Percentiles rank a stretch among this genome's conserved stretches.
Evolutionary conservation across 2,329 filamentous ascomycete species (phyloP).

Genomic region (Ascochyta clinopodiicola): DNA sequence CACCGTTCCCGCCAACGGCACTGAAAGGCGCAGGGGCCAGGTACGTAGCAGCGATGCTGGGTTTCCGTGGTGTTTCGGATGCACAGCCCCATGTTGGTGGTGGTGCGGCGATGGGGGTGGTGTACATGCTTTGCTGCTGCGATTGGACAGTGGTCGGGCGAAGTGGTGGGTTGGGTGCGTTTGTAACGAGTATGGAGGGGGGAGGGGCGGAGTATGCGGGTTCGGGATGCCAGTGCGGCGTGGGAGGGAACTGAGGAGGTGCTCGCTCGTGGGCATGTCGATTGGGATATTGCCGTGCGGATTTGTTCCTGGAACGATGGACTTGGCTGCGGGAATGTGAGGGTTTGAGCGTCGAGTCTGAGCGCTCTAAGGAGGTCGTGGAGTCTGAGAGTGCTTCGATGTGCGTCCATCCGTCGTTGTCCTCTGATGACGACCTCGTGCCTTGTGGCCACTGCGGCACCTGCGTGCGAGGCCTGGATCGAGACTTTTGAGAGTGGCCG

Average conservation of each 20-base stretch:
- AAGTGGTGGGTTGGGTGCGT: slow-evolving; percentile 7
- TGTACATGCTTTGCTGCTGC: neutral
- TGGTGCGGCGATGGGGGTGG: neutral
- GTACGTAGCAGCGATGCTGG: slow-evolving; percentile 1
- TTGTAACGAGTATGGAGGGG: slow-evolving; percentile 12
- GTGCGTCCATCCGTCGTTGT: slow-evolving; percentile 14
- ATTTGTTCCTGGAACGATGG: neutral
- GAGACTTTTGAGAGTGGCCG: neutral
- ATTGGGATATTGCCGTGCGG: neutral
- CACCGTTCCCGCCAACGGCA: neutral
- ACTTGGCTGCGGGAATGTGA: slow-evolving; percentile 16
- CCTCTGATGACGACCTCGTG: slow-evolving; percentile 9
- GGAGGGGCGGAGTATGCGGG: neutral
- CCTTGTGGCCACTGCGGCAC: neutral
- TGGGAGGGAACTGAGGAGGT: neutral
- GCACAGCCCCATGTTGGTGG: slow-evolving; percentile 15
- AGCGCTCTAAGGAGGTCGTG: slow-evolving; percentile 11
- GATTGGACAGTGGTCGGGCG: neutral
- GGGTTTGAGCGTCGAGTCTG: slow-evolving; percentile 20
- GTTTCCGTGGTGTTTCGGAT: neutral
- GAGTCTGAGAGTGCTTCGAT: slow-evolving; percentile 14
- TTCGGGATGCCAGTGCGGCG: neutral
- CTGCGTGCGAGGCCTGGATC: neutral
- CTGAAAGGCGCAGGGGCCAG: slow-evolving; percentile 18
- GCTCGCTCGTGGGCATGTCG: slow-evolving; percentile 3